Base-by-base conservation (phyloP, 306 rosid species). In the Vigna hirtella region DNA sequence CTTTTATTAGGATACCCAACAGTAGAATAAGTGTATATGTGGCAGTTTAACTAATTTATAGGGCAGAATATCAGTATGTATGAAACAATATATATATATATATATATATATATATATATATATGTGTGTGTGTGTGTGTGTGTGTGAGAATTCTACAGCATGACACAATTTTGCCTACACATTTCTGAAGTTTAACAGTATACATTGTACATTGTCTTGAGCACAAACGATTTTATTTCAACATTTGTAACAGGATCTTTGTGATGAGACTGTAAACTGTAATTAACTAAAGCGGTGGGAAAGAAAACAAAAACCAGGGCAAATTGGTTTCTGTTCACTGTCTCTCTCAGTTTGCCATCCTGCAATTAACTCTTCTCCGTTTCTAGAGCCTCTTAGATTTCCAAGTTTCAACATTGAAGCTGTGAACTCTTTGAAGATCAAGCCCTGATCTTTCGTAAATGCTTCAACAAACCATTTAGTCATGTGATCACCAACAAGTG, bases 321-420 rank as follows among this genome's bases (percentile, higher is more conserved):
- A 66, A 76, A 18, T 66, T 42, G 2, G 48, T 65, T 73, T 76
- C 70, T 30, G 7, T 24, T 67, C 52, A 64, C 30, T 53, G 52
- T 56, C 70, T 53, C 55, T 58, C 73, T 86, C 73, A 86, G 53
- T 87, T 89, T 18, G 68, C 82, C 66, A 79, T 58, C 77, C 85
- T 76, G 84, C 97, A 93, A 78, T 91, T 82, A 7, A 79, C 50
- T 83, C 96, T 88, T 91, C 89, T 52, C 92, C 98, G 66, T 80
- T 73, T 43, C 73, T 84, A 58, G 65, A 79, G 51, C 79, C 85
- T 58, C 85, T 86, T 74, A 88, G 81, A 74, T 79, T 91, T 52
- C 97, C 97, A 11, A 90, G 85, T 49, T 88, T 90, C 83, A 86
- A 61, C 97, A 93, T 93, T 6, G 96, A 91, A 74, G 87, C 77